Evolutionary conservation across 208 protist species (phyloP).

Genomic region (Leishmania turanica): DNA sequence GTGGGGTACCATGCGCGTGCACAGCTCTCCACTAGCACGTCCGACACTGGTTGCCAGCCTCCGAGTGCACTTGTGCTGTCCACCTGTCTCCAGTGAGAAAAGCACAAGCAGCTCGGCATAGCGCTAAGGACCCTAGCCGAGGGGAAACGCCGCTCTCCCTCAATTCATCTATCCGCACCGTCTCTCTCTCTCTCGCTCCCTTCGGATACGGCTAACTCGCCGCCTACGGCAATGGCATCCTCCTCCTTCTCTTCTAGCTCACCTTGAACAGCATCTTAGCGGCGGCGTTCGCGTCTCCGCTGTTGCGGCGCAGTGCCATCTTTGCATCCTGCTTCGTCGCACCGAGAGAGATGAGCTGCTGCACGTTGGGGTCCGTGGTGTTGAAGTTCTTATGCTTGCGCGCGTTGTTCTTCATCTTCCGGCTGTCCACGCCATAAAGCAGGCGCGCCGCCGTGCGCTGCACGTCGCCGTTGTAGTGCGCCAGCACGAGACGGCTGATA

Average conservation of each 20-base stretch:
- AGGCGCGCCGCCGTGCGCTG: conserved; percentile 66
- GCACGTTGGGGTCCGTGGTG: conserved; percentile 61
- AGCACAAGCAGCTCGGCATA: not conserved
- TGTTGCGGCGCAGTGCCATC: conserved; percentile 58
- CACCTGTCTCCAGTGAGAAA: not conserved
- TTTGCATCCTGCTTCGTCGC: conserved; percentile 69
- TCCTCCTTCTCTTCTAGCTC: not conserved
- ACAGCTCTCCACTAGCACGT: not conserved
- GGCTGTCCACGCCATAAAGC: conserved; percentile 51
- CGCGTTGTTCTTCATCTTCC: conserved; percentile 46
- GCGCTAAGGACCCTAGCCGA: not conserved
- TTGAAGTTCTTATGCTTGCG: conserved; percentile 68
- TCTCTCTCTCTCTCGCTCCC: not conserved
- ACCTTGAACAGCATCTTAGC: conserved; percentile 59
- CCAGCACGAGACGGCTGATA: conserved; percentile 52
- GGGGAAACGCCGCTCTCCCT: not conserved
- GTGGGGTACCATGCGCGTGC: too few relatives aligned
- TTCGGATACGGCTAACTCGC: not conserved
- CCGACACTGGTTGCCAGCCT: not conserved
- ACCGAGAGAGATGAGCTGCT: conserved; percentile 79
- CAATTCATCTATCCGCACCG: not conserved
- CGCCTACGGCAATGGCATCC: not conserved
- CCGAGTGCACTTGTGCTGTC: not conserved
- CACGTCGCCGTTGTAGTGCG: conserved; percentile 84
- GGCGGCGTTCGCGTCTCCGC: conserved; percentile 64